These are phyloP conservation scores for Conringia planisiliqua DNA, from an alignment of 345 rosid genomes.

Conservation along the genomic window DNA sequence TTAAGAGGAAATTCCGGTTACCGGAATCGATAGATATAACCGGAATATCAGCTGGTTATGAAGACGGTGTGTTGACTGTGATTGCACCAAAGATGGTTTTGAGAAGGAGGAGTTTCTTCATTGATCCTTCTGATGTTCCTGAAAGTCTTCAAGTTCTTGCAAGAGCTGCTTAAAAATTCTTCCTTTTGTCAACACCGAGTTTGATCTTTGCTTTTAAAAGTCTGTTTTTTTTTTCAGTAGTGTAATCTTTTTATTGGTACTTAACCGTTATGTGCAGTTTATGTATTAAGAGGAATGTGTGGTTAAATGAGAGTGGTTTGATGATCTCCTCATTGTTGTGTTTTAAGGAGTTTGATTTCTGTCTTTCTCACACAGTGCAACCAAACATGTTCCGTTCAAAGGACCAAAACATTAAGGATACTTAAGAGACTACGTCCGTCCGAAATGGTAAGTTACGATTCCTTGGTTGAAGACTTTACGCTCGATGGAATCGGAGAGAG, in stretches of 20 bases:
- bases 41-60: constrained; percentile 61
- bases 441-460: no score
- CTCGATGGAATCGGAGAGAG: no score
- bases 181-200: neutral
- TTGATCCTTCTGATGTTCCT: constrained; percentile 54
- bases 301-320: neutral
- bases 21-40: constrained; percentile 51
- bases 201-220: neutral
- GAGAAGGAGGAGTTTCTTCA: constrained; percentile 45
- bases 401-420: no score
- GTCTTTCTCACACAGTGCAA: no score
- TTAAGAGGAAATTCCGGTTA: constrained; percentile 65
- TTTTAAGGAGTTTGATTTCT: no score
- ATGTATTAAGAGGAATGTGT: neutral
- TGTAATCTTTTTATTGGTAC: neutral
- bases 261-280: neutral
- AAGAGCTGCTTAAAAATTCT: constrained; percentile 60
- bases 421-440: no score
- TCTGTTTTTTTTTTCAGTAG: neutral
- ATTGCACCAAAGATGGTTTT: constrained; percentile 48
- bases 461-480: no score
- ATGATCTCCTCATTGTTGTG: neutral
- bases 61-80: constrained; percentile 69
- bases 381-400: no score
- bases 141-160: constrained; percentile 57